phyloP scores from a whole-genome alignment of 495 filamentous ascomycete genomes.

The Talaromyces proteolyticus region DNA sequence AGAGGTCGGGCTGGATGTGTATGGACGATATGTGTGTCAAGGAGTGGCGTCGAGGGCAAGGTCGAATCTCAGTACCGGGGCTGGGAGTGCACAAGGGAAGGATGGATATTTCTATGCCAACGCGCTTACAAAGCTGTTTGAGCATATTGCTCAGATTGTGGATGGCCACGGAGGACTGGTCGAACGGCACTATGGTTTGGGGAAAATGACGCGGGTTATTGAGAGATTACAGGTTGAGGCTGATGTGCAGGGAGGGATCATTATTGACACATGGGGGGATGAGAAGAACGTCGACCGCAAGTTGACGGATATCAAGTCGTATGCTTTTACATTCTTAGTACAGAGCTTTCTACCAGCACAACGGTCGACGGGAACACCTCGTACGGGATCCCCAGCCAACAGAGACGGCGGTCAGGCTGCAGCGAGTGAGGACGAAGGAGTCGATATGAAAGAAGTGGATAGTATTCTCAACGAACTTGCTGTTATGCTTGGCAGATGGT shows the following conservation, averaged over 20 bases:
- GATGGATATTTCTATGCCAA: conserved; percentile 90
- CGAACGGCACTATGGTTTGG: conserved; percentile 84
- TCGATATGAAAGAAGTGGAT: conserved; percentile 94
- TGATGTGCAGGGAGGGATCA: conserved; percentile 95
- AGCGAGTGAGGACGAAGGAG: conserved; percentile 74
- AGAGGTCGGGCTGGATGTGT: conserved; percentile 87
- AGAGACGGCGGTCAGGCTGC: conserved; percentile 33
- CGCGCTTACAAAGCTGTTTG: conserved; percentile 85
- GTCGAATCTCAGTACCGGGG: conserved; percentile 62
- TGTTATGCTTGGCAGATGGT: conserved; percentile 90
- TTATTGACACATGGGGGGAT: conserved; percentile 92
- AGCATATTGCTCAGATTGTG: conserved; percentile 94
- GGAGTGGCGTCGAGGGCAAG: conserved; percentile 82
- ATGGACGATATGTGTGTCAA: conserved; percentile 91
- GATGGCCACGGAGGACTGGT: conserved; percentile 86
- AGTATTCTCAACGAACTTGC: conserved; percentile 78
- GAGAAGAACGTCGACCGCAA: conserved; percentile 78
- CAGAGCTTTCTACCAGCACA: conserved; percentile 83
- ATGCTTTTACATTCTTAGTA: conserved; percentile 93
- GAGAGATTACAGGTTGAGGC: conserved; percentile 90
- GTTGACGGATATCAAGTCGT: conserved; percentile 90
- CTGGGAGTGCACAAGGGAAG: conserved; percentile 51
- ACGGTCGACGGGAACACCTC: conserved; percentile 45
- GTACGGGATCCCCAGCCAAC: conserved; percentile 59
- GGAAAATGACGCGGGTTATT: conserved; percentile 94